Evolutionary conservation across 768 basidiomycete species (phyloP).

Genomic region (Boletus rubescentipes): DNA sequence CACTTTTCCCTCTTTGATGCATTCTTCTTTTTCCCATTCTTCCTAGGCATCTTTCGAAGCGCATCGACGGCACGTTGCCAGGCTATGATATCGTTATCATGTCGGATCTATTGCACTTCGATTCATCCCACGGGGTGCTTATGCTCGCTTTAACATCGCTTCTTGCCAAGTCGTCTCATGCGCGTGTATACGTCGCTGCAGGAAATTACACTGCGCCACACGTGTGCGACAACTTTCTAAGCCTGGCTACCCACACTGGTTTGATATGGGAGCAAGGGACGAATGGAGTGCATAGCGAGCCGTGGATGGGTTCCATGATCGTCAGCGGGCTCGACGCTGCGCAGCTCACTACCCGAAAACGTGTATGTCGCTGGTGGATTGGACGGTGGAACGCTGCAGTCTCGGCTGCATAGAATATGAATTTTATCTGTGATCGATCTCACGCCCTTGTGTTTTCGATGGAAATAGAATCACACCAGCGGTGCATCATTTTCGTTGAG

Average conservation of each 20-base stretch:
- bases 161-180: constrained; percentile 40
- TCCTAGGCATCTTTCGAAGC: constrained; percentile 16
- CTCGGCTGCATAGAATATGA: background rate
- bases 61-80: constrained; percentile 13
- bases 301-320: constrained; percentile 48
- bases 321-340: constrained; percentile 48
- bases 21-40: background rate
- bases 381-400: constrained; percentile 41
- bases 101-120: constrained; percentile 73
- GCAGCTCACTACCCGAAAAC: constrained; percentile 51
- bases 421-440: background rate
- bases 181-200: constrained; percentile 58
- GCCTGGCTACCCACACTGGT: constrained; percentile 38
- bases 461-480: background rate
- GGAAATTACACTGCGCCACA: constrained; percentile 58
- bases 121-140: constrained; percentile 55
- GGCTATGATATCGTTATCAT: constrained; percentile 62
- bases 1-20: background rate
- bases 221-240: constrained; percentile 56
- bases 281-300: constrained; percentile 22
- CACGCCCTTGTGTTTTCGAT: constrained; percentile 3
- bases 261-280: constrained; percentile 48
- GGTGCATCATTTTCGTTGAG: background rate
- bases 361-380: constrained; percentile 64
- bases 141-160: constrained; percentile 50